Base-by-base conservation (phyloP, 139 green algal species). In the Closterium sp. region DNA sequence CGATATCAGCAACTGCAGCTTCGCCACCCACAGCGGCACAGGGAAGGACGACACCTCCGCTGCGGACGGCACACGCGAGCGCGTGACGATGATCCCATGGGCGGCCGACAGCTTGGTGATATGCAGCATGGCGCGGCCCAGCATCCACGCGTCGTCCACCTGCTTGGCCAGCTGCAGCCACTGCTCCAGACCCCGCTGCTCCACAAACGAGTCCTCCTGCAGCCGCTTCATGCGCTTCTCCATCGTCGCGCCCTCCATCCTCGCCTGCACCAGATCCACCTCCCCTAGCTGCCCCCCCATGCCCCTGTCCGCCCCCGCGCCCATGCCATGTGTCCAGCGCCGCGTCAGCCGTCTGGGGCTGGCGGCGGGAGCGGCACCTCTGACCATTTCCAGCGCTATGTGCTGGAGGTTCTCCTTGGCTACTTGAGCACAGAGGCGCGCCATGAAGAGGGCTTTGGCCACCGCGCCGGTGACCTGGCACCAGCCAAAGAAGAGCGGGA, bases 1-100 rank as follows among this genome's bases (percentile, higher is more conserved):
- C 34, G 88, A 87, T 19, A 93, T 34, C 30, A 93, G 87, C n/a
- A 93, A 87, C 90, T 93, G 86, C 86, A 93, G 86, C 32, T 84
- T 43, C 21, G 90, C 90, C 1, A 43, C 90, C 87, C 90, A 93
- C 31, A 84, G 23, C 21, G 90, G 69, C 30, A 90, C 87, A 3
- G 90, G 87, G 43, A 93, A 93, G 9, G 87, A 88, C 2, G 33
- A 19, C n/a, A 90, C 25, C 88, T 93, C 90, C 34, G 90, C 86
- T 12, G 69, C 90, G 5, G 90, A 91, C 35, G 90, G 90, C 35
- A 87, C 81, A 69, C 43, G 43, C 12, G 43, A 69, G 43, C 43
- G 43, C 12, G 43, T 69, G 43, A 69, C 43, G 23, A 69, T 69
- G 3, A 69, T 69, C 43, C 43, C 43, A 69, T 69, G 43, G 12